Evolutionary conservation across 441 rosid species (phyloP), one percentile per base, ranked within the genome.

Genomic region (Cnidoscolus chayamansa): DNA sequence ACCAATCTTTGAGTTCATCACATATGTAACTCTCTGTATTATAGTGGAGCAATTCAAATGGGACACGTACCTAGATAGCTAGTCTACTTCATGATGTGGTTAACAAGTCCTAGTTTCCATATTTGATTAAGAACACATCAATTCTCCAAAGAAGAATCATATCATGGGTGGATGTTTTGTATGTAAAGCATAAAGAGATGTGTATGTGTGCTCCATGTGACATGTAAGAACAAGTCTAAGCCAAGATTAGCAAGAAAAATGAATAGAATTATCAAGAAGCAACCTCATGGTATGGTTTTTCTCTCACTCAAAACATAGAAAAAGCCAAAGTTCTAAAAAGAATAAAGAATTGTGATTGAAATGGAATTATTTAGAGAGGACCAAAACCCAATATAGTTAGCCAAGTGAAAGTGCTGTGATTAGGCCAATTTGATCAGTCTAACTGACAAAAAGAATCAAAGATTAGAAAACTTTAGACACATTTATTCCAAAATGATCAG

Each of bases 171-270:
- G 75, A 71, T 55, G 50, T 71, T 74, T 78, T 64, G 4, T 11
- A 56, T 69, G 60, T 30, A 67, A 79, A 72, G 64, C 43, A 8
- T 78, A 64, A 77, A 72, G 74, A 49, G 76, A 65, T 54, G 67
- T 76, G 77, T 17, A 40, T 77, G 10, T 55, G 65, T 80, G 76
- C 83, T 70, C 32, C 83, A 87, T 63, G 78, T 82, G 85, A 76
- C 77, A 60, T 80, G 84, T 59, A 70, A 48, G 51, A 71, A 72
- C 47, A 15, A 35, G 57, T 19, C 19, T 43, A 51, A 40, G 47
- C 75, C 73, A 73, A 72, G 47, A 62, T 53, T 71, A 56, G 84
- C 40, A 79, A 78, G 31, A 78, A 58, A 67, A 68, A 49, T 25
- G 62, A 68, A n/a, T 37, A 54, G 35, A 71, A 74, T 63, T 55